phyloP scores from a whole-genome alignment of 2,329 filamentous ascomycete species.

The Madurella fahalii region DNA sequence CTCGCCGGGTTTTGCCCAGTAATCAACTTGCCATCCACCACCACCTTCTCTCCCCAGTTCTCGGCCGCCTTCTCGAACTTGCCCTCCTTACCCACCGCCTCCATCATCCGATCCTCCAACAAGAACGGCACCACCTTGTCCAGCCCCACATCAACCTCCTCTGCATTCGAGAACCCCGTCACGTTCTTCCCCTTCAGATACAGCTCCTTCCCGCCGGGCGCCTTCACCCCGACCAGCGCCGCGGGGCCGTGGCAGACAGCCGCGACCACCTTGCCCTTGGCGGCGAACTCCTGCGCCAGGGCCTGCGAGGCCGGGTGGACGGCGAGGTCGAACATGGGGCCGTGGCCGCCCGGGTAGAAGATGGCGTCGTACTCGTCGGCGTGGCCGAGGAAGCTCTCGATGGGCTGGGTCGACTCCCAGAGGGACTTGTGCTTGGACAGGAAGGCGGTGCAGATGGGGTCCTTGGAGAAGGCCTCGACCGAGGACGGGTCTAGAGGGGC shows the following conservation, averaged over 20 bases:
- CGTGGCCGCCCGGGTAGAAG: conserved; percentile 56
- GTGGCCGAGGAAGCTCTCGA: conserved; percentile 53
- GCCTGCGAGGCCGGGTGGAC: conserved; percentile 52
- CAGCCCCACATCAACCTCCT: conserved; percentile 46
- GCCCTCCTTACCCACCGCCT: conserved; percentile 50
- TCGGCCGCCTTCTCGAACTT: conserved; percentile 53
- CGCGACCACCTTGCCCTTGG: conserved; percentile 57
- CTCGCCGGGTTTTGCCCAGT: conserved; percentile 57
- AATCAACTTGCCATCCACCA: conserved; percentile 49
- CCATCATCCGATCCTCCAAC: conserved; percentile 52
- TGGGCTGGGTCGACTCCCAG: conserved; percentile 60
- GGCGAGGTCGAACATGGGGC: conserved; percentile 65
- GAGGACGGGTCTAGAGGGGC: conserved; percentile 59
- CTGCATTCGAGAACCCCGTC: conserved; percentile 56
- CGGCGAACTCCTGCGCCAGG: conserved; percentile 60
- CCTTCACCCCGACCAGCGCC: conserved; percentile 55
- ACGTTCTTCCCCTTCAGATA: conserved; percentile 50
- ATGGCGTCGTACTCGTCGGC: conserved; percentile 60
- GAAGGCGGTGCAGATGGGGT: conserved; percentile 52
- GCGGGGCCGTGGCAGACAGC: conserved; percentile 68
- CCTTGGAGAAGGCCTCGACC: conserved; percentile 50
- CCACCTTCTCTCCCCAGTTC: conserved; percentile 46
- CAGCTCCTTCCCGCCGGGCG: conserved; percentile 46
- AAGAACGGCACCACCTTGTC: conserved; percentile 51
- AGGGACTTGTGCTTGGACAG: conserved; percentile 51